phyloP scores from a whole-genome alignment of 2,329 filamentous ascomycete genomes.

The Dryadomyces quercivorus region DNA sequence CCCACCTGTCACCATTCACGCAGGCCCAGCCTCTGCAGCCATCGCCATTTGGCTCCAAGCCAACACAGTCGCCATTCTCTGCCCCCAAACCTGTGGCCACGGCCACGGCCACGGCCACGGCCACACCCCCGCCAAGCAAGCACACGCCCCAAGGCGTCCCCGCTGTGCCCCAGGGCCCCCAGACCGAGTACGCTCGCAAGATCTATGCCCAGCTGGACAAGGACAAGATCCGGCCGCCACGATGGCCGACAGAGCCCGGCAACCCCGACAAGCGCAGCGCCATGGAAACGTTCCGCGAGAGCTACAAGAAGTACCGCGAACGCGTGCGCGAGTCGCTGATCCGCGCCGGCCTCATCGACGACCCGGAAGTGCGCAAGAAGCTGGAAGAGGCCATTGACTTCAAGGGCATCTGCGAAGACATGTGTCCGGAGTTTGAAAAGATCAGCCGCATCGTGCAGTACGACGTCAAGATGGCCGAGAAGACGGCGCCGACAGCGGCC shows the following conservation, averaged over 20 bases:
- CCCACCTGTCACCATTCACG: not conserved
- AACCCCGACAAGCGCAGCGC: conserved; percentile 35
- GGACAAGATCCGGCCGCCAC: conserved; percentile 40
- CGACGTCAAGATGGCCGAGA: conserved; percentile 45
- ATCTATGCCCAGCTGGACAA: conserved; percentile 41
- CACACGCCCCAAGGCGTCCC: not conserved
- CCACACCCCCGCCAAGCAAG: too few species aligned
- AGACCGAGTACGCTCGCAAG: conserved; percentile 29
- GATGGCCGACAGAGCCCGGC: conserved; percentile 43
- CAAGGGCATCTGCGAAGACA: conserved; percentile 55
- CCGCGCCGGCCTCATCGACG: conserved; percentile 48
- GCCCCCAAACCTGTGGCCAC: too few species aligned
- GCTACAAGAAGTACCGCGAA: conserved; percentile 44
- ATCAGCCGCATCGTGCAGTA: conserved; percentile 49
- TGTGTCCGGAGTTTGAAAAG: conserved; percentile 58
- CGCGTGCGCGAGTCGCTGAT: conserved; percentile 45
- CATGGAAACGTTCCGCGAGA: conserved; percentile 42
- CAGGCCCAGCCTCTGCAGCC: not conserved
- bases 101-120: too few species aligned
- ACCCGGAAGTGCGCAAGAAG: conserved; percentile 49
- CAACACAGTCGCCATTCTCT: not conserved
- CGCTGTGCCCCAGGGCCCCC: not conserved
- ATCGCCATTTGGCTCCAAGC: not conserved
- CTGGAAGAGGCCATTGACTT: conserved; percentile 54
- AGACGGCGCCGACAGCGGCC: conserved; percentile 22